These are phyloP conservation scores for Chytriomyces confervae DNA, from an alignment of 192 early-diverging fungal species.

Conservation along the genomic window DNA sequence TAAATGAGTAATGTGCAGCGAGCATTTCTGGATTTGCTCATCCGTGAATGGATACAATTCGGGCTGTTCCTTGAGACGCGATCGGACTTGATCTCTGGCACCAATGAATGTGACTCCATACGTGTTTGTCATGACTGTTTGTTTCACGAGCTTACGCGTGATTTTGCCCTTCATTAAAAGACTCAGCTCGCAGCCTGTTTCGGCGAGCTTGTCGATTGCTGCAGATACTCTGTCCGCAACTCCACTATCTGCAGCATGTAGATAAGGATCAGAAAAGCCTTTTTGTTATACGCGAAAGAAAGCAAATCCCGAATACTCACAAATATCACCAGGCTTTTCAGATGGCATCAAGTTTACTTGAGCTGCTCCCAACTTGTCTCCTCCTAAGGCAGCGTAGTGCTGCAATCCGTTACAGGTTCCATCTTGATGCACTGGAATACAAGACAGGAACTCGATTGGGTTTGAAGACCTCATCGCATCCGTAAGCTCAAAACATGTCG, in stretches of 20 bases:
- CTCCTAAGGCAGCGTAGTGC: conserved; percentile 97
- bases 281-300: too few species aligned
- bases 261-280: too few species aligned
- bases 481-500: conserved; percentile 85
- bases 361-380: conserved; percentile 83
- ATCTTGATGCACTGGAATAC: conserved; percentile 93
- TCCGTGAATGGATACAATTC: conserved; percentile 66
- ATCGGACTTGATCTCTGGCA: conserved; percentile 84
- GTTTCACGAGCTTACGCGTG: conserved; percentile 94
- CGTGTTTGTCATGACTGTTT: conserved; percentile 99
- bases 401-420: conserved; percentile 98
- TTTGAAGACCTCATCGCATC: conserved; percentile 74
- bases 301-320: conserved; percentile 10
- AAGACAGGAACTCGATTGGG: conserved; percentile 72
- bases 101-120: conserved; percentile 98
- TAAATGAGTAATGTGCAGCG: conserved; percentile 77
- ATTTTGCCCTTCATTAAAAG: conserved; percentile 67
- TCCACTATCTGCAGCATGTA: too few species aligned
- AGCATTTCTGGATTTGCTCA: conserved; percentile 65
- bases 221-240: conserved; percentile 77
- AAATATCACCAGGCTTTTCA: conserved; percentile 88
- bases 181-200: conserved; percentile 45
- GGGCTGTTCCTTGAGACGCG: conserved; percentile 74
- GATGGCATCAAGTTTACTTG: conserved; percentile 88
- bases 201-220: conserved; percentile 68